Evolutionary conservation across 164 flowering plant genomes (phyloP).

Genomic region (Echeveria elegans): DNA sequence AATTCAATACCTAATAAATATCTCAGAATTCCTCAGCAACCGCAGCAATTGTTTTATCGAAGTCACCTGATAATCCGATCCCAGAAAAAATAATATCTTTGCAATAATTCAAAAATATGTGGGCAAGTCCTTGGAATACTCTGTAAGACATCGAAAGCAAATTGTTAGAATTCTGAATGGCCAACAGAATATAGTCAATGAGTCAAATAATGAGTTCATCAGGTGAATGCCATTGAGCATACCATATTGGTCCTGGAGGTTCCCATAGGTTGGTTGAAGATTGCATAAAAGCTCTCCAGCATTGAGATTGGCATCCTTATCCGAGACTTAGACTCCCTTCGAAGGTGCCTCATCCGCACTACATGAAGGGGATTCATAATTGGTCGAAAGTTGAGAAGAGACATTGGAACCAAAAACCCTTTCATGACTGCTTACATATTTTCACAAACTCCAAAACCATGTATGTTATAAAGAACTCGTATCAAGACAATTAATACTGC

Average conservation of each 20-base stretch:
- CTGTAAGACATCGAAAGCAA: slow-evolving; percentile 25
- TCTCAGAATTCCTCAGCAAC: slow-evolving; percentile 45
- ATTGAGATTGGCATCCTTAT: slow-evolving; percentile 24
- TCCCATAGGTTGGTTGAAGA: slow-evolving; percentile 40
- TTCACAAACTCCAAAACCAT: slow-evolving; percentile 79
- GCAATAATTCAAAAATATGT: slow-evolving; percentile 62
- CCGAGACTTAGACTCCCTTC: slow-evolving; percentile 12
- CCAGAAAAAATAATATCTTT: slow-evolving; percentile 69
- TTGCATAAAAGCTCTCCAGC: slow-evolving; percentile 33
- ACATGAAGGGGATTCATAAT: slow-evolving; percentile 9
- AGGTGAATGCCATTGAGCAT: slow-evolving; percentile 5
- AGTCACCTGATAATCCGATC: slow-evolving; percentile 27
- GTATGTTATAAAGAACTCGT: slow-evolving; percentile 54
- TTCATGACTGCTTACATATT: slow-evolving; percentile 19
- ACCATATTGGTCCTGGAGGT: slow-evolving; percentile 37
- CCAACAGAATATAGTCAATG: background rate
- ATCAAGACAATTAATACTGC: slow-evolving; percentile 68
- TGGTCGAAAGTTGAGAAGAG: slow-evolving; percentile 4
- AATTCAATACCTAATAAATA: slow-evolving; percentile 46
- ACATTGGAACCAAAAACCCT: background rate
- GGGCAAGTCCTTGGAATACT: slow-evolving; percentile 43
- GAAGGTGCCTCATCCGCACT: slow-evolving; percentile 8
- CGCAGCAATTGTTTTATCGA: slow-evolving; percentile 26
- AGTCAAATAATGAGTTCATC: background rate
- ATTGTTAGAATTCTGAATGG: background rate